Evolutionary conservation across 2,329 filamentous ascomycete genomes (phyloP), one percentile per base, ranked within the genome.

Genomic region (Aspergillus thermomutatus): DNA sequence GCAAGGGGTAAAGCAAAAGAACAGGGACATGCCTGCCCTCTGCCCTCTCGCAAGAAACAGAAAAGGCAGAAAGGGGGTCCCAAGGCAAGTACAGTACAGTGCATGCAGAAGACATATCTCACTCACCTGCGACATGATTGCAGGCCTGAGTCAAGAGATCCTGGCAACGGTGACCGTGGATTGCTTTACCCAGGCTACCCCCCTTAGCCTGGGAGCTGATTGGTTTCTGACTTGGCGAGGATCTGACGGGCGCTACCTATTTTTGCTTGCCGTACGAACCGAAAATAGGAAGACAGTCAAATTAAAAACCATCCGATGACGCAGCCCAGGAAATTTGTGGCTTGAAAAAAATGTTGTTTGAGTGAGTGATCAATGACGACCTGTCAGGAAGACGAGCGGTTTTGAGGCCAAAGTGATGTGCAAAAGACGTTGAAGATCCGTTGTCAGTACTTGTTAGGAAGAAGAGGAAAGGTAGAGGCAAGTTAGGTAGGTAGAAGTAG

Each of bases 41-140:
- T 37, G 31, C 31, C 14, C 7, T 37, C 31, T 37, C 31, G 3
- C 31, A 28, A 54, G 40, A 48, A 43, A 7, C 47, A 23, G 10
- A 26, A 37, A 50, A 50, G 19, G 49, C 21, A 28, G 34, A 23
- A 50, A 53, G 17, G 28, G 10, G 49, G 43, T 52, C 23, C 27
- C 54, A 53, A 56, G 50, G 54, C 54, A 56, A 46, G n/a, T 28
- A n/a, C 11, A 46, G n/a, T 28, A n/a, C 11, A 27, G n/a, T 10
- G 6, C 25, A 23, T 43, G 9, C 25, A 54, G 26, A 23, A 37
- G 21, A 54, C 41, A 17, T 47, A 49, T 28, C 28, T 54, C 52
- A 54, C 49, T 46, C 47, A 21, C 52, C 25, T 28, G 27, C 52
- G 45, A 54, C 25, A 54, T 54, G 31, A 49, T 54, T 45, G 14